Evolutionary conservation across 1,139 yeast genomes (phyloP), one percentile per base, ranked within the genome.

Genomic region (Sugiyamaella xylanicola): DNA sequence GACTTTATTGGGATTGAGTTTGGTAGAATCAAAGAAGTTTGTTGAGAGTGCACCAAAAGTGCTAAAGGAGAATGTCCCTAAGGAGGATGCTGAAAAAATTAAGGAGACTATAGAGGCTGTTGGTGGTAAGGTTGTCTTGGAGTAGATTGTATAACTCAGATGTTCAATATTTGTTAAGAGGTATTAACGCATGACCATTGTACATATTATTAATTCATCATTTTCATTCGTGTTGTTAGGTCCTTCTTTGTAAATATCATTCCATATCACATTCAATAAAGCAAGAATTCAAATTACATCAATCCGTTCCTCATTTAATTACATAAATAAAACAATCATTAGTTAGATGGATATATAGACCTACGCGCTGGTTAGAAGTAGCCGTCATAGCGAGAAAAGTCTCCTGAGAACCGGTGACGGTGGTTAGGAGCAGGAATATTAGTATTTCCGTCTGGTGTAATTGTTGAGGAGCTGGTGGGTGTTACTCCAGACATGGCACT

Each of bases 31-130:
- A 60, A 95, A 93, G 84, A 93, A 93, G 78, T 89, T 93, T 65
- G 99, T 95, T 58, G 99, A 93, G 78, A 77, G 92, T 68, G 98
- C 99, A 60, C 99, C 99, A 66, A 93, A 93, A 81, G 80, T 88
- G 49, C 81, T 87, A 74, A 88, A 88, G 77, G 96, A 87, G 67
- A 86, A 86, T 64, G 89, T 87, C 57, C 84, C 91, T 59, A 87
- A 88, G 79, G 96, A 87, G 71, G 96, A 87, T 68, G 95, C 95
- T 61, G 95, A 88, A 67, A 87, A 88, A 82, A 88, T 93, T 73
- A 93, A 93, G 81, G 81, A 88, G 62, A 85, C 96, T 60, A 81
- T 95, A 72, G 99, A 93, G 78, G 95, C 85, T 57, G 83, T 91
- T 68, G 99, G 99, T 71, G 99, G 96, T 64, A 93, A 93, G 82